These are phyloP conservation scores for Pyrenochaeta sp. DNA, from an alignment of 2,329 filamentous ascomycete species.

Conservation along the genomic window DNA sequence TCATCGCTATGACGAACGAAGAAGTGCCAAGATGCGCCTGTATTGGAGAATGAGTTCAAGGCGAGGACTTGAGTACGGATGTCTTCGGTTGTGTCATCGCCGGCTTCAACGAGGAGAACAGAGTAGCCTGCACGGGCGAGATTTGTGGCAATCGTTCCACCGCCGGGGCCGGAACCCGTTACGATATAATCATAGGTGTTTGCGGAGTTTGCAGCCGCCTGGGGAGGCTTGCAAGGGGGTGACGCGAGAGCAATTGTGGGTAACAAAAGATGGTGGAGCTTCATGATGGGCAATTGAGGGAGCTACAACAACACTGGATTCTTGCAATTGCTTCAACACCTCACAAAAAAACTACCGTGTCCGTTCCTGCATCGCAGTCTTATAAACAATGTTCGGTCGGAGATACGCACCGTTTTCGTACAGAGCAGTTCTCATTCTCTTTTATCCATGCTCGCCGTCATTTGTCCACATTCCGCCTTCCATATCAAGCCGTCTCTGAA, in stretches of 20 bases:
- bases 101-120: slow-evolving; percentile 66
- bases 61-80: slow-evolving; percentile 59
- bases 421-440: background rate
- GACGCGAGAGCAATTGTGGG: slow-evolving; percentile 8
- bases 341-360: background rate
- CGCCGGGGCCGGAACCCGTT: slow-evolving; percentile 57
- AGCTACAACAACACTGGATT: background rate
- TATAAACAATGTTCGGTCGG: background rate
- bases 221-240: slow-evolving; percentile 7
- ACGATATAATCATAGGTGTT: slow-evolving; percentile 53
- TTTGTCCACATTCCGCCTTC: background rate
- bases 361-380: background rate
- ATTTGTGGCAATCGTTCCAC: slow-evolving; percentile 52
- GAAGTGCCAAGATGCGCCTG: slow-evolving; percentile 64
- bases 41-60: slow-evolving; percentile 49
- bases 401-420: background rate
- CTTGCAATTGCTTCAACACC: background rate
- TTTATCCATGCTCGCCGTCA: background rate
- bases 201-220: slow-evolving; percentile 9
- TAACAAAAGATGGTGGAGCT: slow-evolving; percentile 4
- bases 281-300: slow-evolving; percentile 3
- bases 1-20: slow-evolving; percentile 67
- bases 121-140: slow-evolving; percentile 65
- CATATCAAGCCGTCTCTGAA: background rate
- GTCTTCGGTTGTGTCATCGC: slow-evolving; percentile 57